Evolutionary conservation across 177 flowering plant genomes (phyloP).

Genomic region (Vitis hybrid): DNA sequence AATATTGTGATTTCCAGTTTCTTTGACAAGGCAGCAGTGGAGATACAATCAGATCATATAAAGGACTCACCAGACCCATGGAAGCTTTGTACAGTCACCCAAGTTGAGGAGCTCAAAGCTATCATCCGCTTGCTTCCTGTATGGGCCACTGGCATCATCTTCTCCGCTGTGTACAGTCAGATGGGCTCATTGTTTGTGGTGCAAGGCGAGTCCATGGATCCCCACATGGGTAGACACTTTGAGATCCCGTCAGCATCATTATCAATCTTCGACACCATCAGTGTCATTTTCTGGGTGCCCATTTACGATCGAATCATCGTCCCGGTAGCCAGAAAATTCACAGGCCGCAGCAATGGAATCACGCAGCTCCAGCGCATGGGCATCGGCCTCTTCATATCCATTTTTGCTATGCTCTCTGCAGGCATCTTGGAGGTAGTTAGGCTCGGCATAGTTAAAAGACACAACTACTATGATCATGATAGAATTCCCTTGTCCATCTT

Average conservation of each 20-base stretch:
- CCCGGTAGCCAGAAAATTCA: slow-evolving; percentile 48
- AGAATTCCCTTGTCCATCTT: slow-evolving; percentile 51
- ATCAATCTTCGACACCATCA: slow-evolving; percentile 63
- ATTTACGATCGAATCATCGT: slow-evolving; percentile 59
- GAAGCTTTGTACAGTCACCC: slow-evolving; percentile 80
- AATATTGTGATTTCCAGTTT: slow-evolving; percentile 38
- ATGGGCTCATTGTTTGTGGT: slow-evolving; percentile 63
- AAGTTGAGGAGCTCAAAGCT: slow-evolving; percentile 77
- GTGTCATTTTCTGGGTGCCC: slow-evolving; percentile 72
- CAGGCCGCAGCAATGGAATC: slow-evolving; percentile 60
- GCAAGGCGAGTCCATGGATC: slow-evolving; percentile 62
- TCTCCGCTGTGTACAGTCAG: slow-evolving; percentile 63
- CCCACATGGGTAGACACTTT: slow-evolving; percentile 38
- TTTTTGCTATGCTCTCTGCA: slow-evolving; percentile 58
- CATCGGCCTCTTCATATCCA: slow-evolving; percentile 69
- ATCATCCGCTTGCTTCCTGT: slow-evolving; percentile 63
- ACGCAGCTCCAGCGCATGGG: slow-evolving; percentile 79
- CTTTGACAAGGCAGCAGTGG: slow-evolving; percentile 79
- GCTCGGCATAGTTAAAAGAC: slow-evolving; percentile 36
- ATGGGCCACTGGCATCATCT: slow-evolving; percentile 79
- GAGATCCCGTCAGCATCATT: slow-evolving; percentile 67
- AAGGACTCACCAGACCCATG: slow-evolving; percentile 46
- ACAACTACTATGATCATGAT: slow-evolving; percentile 33
- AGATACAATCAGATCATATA: slow-evolving; percentile 31
- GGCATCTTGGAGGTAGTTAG: slow-evolving; percentile 49